Conservation (phyloP, 2,329 filamentous ascomycete species). For the Ilyonectria robusta region DNA sequence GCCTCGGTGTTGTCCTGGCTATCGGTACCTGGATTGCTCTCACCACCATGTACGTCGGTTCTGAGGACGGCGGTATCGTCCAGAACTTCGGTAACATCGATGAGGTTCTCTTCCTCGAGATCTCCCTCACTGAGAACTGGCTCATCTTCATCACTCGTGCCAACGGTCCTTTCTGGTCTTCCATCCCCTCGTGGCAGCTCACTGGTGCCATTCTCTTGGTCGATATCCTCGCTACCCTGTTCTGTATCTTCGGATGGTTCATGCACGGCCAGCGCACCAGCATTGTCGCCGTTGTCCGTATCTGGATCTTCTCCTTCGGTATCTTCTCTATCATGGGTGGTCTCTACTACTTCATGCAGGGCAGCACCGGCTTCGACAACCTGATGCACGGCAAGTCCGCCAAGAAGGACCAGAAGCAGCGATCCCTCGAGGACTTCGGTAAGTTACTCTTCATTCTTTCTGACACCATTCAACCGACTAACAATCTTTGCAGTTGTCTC, state of each 20-base stretch:
- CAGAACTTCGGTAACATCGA: constrained; percentile 90
- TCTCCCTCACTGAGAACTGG: constrained; percentile 95
- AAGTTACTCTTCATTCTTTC: constrained; percentile 60
- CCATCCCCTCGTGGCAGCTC: constrained; percentile 89
- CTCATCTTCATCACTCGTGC: constrained; percentile 96
- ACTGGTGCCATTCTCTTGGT: constrained; percentile 83
- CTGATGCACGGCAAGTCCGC: constrained; percentile 92
- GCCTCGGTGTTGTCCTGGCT: constrained; percentile 85
- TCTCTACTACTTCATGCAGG: constrained; percentile 83
- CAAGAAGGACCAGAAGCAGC: constrained; percentile 86
- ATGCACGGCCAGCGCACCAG: constrained; percentile 74
- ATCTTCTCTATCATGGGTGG: constrained; percentile 88
- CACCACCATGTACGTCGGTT: constrained; percentile 83
- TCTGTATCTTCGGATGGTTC: constrained; percentile 90
- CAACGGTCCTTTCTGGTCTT: constrained; percentile 93
- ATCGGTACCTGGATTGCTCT: constrained; percentile 90
- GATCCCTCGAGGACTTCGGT: constrained; percentile 91
- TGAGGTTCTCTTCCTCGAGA: constrained; percentile 88
- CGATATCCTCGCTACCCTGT: constrained; percentile 87
- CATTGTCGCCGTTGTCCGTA: constrained; percentile 87
- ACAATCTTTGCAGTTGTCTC: constrained; percentile 79
- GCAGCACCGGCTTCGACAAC: constrained; percentile 87
- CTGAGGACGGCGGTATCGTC: constrained; percentile 84
- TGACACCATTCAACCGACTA: constrained; percentile 56
- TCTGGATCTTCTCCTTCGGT: constrained; percentile 94